phyloP scores from a whole-genome alignment of 176 grass and related monocot species.

The Carex kokanica region DNA sequence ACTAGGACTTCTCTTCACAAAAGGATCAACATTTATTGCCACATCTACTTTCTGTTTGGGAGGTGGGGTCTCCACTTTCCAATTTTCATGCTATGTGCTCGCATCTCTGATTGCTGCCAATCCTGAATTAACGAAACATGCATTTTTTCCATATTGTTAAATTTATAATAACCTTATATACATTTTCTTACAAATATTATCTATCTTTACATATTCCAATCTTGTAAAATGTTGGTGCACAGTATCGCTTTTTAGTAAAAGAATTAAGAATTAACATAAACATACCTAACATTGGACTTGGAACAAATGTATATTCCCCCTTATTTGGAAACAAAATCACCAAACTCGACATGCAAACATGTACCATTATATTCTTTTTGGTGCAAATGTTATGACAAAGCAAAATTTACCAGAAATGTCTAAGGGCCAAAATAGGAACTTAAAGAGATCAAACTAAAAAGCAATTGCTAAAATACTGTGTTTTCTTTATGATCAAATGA shows the following conservation, averaged over 20 bases:
- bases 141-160: neutral
- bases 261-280: neutral
- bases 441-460: neutral
- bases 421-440: neutral
- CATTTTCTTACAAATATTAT: neutral
- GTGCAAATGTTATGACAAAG: neutral
- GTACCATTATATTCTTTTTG: neutral
- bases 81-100: conserved; percentile 73
- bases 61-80: conserved; percentile 47
- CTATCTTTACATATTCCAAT: neutral
- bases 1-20: conserved; percentile 93
- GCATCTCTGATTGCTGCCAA: conserved; percentile 73
- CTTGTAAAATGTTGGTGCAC: neutral
- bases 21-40: conserved; percentile 67
- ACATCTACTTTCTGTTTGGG: conserved; percentile 60
- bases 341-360: neutral
- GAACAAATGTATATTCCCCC: neutral
- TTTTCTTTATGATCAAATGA: neutral
- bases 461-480: neutral
- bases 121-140: conserved; percentile 51
- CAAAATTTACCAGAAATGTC: neutral
- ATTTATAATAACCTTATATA: neutral
- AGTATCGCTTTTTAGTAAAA: neutral
- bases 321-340: neutral
- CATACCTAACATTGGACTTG: neutral